phyloP scores from a whole-genome alignment of 345 rosid species.

The Eucalyptus decipiens region DNA sequence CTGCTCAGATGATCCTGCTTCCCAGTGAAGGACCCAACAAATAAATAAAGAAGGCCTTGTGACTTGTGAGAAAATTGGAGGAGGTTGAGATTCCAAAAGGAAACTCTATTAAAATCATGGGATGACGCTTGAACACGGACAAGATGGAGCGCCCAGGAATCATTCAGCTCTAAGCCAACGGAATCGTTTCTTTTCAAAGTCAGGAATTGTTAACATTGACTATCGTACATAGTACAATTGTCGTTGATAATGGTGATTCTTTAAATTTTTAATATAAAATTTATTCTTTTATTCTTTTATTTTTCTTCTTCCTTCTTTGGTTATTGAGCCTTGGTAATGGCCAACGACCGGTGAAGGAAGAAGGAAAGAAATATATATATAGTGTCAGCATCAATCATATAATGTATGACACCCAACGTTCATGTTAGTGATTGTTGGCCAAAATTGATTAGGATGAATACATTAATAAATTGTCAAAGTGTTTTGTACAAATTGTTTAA shows the following conservation, averaged over 20 bases:
- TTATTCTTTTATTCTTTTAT: too few species aligned
- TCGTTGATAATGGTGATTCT: too few species aligned
- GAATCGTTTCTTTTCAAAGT: not conserved
- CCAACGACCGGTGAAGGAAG: rapidly evolving
- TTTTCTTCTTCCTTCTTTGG: not conserved
- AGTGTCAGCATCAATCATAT: not conserved
- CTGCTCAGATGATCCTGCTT: too few species aligned
- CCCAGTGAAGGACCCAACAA: too few species aligned
- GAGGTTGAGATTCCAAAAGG: not conserved
- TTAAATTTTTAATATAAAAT: too few species aligned
- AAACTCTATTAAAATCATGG: not conserved
- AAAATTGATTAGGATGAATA: too few species aligned
- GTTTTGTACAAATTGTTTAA: too few species aligned
- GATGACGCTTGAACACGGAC: not conserved
- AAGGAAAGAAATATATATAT: too few species aligned
- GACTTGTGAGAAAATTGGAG: not conserved
- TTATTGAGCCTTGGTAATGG: not conserved
- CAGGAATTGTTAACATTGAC: too few species aligned
- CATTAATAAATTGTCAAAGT: too few species aligned
- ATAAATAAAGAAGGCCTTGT: not conserved
- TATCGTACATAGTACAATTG: rapidly evolving
- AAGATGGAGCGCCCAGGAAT: not conserved
- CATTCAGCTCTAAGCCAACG: not conserved
- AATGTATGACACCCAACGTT: not conserved
- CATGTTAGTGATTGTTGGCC: rapidly evolving